Evolutionary conservation across 1,284 basidiomycete species (phyloP).

Genomic region (Cutaneotrichosporon cutaneum): DNA sequence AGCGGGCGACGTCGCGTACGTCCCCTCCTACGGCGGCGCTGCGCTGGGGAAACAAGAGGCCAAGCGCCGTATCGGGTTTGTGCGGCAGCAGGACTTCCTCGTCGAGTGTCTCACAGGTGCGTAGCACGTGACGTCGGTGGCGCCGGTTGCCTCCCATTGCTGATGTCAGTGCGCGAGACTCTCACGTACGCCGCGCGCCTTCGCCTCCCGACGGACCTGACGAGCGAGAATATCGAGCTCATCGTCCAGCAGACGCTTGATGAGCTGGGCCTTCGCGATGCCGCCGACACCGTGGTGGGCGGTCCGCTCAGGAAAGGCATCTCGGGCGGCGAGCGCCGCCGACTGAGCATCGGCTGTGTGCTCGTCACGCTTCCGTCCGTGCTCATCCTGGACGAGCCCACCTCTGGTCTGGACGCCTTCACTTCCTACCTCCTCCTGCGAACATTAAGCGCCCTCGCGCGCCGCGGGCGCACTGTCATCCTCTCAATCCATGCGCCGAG

Average conservation of each 20-base stretch:
- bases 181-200: slow-evolving; percentile 57
- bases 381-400: slow-evolving; percentile 66
- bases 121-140: neutral
- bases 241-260: slow-evolving; percentile 59
- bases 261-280: slow-evolving; percentile 59
- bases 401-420: slow-evolving; percentile 55
- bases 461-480: slow-evolving; percentile 56
- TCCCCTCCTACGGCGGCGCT: slow-evolving; percentile 7
- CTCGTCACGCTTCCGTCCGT: slow-evolving; percentile 76
- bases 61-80: slow-evolving; percentile 51
- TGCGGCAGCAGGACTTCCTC: slow-evolving; percentile 51
- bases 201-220: slow-evolving; percentile 55
- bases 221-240: slow-evolving; percentile 39
- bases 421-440: slow-evolving; percentile 58
- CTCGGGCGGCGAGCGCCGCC: slow-evolving; percentile 76
- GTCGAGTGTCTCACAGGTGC: slow-evolving; percentile 52
- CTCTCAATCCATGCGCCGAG: slow-evolving; percentile 59
- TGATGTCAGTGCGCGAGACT: slow-evolving; percentile 56
- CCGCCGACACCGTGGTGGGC: slow-evolving; percentile 57
- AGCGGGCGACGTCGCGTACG: slow-evolving; percentile 39
- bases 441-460: slow-evolving; percentile 56
- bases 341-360: slow-evolving; percentile 80
- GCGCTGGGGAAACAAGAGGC: slow-evolving; percentile 35
- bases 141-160: too few relatives aligned
- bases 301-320: slow-evolving; percentile 62